Evolutionary conservation across 805 yeast genomes (phyloP), one percentile per base, ranked within the genome.

Genomic region (Clavispora vitiphila): DNA sequence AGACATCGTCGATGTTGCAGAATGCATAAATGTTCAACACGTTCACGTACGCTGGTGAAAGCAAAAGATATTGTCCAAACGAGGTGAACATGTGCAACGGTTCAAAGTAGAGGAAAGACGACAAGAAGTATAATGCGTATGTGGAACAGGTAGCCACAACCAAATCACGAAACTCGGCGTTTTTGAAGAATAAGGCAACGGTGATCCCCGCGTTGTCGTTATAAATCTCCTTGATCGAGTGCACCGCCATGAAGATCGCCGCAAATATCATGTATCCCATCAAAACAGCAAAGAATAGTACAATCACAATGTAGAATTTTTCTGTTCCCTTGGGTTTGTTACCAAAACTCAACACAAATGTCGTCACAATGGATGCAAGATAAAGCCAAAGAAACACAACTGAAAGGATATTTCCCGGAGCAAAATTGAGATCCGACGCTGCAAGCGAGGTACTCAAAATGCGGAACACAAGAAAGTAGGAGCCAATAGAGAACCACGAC

Each of bases 1-100:
- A 80, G 37, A 80, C 76, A 61, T 80, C 86, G 56, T 80, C 85
- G 65, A 81, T 78, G 60, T 80, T 80, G 65, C 84, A 80, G 57
- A 81, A 80, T 1, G 86, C 83, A 58, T 78, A 80, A 37, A 80
- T 81, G 55, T 78, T 80, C 54, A 81, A 64, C 30, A 81, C 77
- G 48, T 75, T 75, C 46, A 73, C 66, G 54, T 74, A 75, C n/a
- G 76, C 65, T 5, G 80, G 79, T 22, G 76, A 71, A 38, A 75
- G 61, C 54, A 75, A 65, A 46, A 74, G 65, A 53, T 75, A 75
- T 54, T 76, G 80, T 10, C 61, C 43, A 55, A 78, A 76, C 26
- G 80, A 74, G 19, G 79, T 76, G 51, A 78, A 63, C 70, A 77
- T 70, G 54, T 80, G 86, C 84, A 84, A 80, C 9, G 84, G 83